These are phyloP conservation scores for Kwoniella botswanensis DNA, from an alignment of 768 basidiomycete species.

Conservation along the genomic window DNA sequence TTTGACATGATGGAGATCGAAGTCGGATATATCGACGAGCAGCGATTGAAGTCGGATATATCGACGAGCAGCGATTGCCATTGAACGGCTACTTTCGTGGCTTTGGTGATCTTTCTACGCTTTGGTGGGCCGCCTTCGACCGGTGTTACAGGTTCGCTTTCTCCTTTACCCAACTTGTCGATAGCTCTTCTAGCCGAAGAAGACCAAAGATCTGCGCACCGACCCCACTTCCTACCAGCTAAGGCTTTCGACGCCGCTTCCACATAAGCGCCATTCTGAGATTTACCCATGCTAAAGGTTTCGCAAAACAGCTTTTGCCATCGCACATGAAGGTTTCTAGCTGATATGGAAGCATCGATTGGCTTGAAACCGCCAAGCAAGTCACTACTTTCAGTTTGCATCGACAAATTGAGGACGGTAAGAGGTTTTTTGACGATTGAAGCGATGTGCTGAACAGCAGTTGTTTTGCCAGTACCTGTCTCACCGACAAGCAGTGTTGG, in stretches of 20 bases:
- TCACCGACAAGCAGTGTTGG: conserved; percentile 92
- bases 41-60: conserved; percentile 76
- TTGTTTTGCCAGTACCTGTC: conserved; percentile 99
- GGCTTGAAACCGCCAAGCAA: conserved; percentile 94
- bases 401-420: conserved; percentile 88
- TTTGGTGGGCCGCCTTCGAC: conserved; percentile 66
- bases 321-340: conserved; percentile 68
- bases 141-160: conserved; percentile 8
- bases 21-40: conserved; percentile 71
- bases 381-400: conserved; percentile 95
- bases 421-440: conserved; percentile 75
- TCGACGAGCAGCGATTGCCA: conserved; percentile 75
- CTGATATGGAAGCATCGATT: conserved; percentile 83
- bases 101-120: conserved; percentile 66
- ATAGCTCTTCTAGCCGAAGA: conserved; percentile 53
- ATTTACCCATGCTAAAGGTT: conserved; percentile 76
- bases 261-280: conserved; percentile 86
- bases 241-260: conserved; percentile 80
- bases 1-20: conserved; percentile 83
- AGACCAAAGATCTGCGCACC: conserved; percentile 80
- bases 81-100: conserved; percentile 52
- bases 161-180: conserved; percentile 61
- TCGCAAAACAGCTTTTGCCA: conserved; percentile 81
- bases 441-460: conserved; percentile 83
- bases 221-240: conserved; percentile 80